A percentile compares a stretch with the other conserved stretches of the same genome.
Evolutionary conservation across 1,139 yeast species (phyloP).

Genomic region (Taiozyma sp.): DNA sequence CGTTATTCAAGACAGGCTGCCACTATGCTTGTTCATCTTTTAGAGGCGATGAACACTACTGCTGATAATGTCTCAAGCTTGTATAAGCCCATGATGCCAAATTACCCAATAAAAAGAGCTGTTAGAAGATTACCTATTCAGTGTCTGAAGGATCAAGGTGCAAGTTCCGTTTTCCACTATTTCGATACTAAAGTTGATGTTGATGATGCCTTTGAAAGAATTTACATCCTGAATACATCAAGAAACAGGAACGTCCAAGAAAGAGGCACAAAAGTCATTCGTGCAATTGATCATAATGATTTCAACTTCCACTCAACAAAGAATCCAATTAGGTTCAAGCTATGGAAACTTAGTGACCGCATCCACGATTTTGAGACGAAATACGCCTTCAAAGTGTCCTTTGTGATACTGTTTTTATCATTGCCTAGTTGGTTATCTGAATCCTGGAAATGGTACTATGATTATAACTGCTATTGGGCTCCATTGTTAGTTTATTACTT

Average conservation of each 20-base stretch:
- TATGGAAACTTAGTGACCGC: conserved; percentile 33
- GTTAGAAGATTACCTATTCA: conserved; percentile 35
- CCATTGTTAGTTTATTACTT: conserved; percentile 34
- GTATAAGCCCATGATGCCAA: conserved; percentile 32
- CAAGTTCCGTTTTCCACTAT: conserved; percentile 36
- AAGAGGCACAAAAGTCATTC: conserved; percentile 14
- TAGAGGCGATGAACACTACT: conserved; percentile 19
- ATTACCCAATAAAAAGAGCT: conserved; percentile 36
- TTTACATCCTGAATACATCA: conserved; percentile 37
- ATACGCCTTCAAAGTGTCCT: conserved; percentile 37
- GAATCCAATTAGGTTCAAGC: conserved; percentile 28
- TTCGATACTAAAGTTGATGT: conserved; percentile 39
- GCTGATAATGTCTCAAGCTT: conserved; percentile 12
- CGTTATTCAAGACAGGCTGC: conserved; percentile 34
- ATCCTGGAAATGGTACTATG: conserved; percentile 36
- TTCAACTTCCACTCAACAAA: conserved; percentile 32
- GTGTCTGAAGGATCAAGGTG: conserved; percentile 42
- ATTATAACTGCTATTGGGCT: conserved; percentile 38
- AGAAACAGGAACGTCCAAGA: conserved; percentile 7
- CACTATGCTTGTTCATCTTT: conserved; percentile 24
- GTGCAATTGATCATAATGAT: conserved; percentile 35
- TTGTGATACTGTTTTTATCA: conserved; percentile 32
- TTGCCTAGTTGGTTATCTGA: conserved; percentile 38
- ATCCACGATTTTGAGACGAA: conserved; percentile 34
- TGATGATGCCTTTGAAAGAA: conserved; percentile 41